These are phyloP conservation scores for Musa acuminata DNA, from an alignment of 176 grass and related monocot genomes.

Conservation along the genomic window DNA sequence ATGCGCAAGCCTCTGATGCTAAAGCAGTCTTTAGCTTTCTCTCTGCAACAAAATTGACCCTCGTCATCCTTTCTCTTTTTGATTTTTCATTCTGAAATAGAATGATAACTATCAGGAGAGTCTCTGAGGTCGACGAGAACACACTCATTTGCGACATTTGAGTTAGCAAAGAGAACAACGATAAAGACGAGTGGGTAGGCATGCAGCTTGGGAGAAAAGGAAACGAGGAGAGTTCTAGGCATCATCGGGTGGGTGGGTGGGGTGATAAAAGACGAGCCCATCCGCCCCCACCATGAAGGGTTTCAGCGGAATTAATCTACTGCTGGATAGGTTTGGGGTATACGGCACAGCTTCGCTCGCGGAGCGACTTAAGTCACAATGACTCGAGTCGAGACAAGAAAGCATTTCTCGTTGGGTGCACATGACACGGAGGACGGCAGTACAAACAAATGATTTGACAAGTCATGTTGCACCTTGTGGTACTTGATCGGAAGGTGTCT, in stretches of 20 bases:
- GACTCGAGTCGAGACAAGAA: background rate
- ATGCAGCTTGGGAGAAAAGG: too few relatives aligned
- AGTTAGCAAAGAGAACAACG: too few relatives aligned
- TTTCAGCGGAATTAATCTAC: too few relatives aligned
- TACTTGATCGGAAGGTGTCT: background rate
- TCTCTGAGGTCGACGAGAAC: background rate
- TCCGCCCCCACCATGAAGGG: background rate
- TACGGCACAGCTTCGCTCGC: too few relatives aligned
- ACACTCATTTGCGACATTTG: too few relatives aligned
- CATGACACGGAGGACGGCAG: background rate
- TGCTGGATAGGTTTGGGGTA: too few relatives aligned
- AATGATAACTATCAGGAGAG: background rate
- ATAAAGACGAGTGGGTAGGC: too few relatives aligned
- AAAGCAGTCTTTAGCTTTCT: background rate
- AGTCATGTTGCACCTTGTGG: conserved; percentile 4
- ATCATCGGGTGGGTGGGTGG: too few relatives aligned
- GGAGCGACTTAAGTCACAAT: too few relatives aligned
- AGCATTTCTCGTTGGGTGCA: background rate
- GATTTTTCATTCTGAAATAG: background rate
- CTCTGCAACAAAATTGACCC: background rate
- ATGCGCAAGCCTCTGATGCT: background rate
- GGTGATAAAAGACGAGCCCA: background rate
- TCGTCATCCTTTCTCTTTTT: background rate
- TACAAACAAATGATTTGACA: conserved; percentile 15
- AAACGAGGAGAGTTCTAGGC: too few relatives aligned